Conservation (phyloP, 805 yeast species). For the Candida pini region DNA sequence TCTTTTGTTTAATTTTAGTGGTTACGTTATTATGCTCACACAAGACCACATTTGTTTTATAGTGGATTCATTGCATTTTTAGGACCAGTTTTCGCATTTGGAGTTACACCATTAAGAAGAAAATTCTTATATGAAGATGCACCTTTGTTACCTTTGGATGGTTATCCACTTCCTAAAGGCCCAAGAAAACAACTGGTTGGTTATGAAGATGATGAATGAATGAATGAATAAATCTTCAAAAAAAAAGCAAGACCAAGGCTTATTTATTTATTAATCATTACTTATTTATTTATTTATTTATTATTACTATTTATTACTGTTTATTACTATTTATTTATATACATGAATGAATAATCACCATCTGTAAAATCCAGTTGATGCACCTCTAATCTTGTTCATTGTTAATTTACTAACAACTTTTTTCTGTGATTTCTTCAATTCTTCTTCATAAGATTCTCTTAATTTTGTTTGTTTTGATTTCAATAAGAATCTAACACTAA, state of each 20-base stretch:
- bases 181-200: slow-evolving; percentile 48
- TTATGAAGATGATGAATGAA: slow-evolving; percentile 40
- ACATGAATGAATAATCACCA: slow-evolving; percentile 40
- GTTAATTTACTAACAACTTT: slow-evolving; percentile 39
- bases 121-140: slow-evolving; percentile 61
- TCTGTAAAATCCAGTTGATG: slow-evolving; percentile 46
- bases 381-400: slow-evolving; percentile 42
- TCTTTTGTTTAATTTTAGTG: slow-evolving; percentile 35
- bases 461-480: slow-evolving; percentile 59
- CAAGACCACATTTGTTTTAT: slow-evolving; percentile 68
- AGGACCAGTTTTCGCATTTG: slow-evolving; percentile 59
- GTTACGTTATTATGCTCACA: slow-evolving; percentile 71
- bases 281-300: no score
- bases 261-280: no score
- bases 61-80: slow-evolving; percentile 58
- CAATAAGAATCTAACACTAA: slow-evolving; percentile 75
- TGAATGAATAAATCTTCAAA: slow-evolving; percentile 2
- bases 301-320: no score
- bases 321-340: no score
- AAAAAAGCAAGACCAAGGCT: slow-evolving; percentile 1
- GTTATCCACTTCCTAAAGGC: slow-evolving; percentile 52
- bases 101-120: slow-evolving; percentile 65
- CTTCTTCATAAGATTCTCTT: slow-evolving; percentile 56
- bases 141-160: slow-evolving; percentile 53
- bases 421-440: slow-evolving; percentile 38